Conservation (phyloP, 2,329 filamentous ascomycete species). For the Hirsutella thompsonii region DNA sequence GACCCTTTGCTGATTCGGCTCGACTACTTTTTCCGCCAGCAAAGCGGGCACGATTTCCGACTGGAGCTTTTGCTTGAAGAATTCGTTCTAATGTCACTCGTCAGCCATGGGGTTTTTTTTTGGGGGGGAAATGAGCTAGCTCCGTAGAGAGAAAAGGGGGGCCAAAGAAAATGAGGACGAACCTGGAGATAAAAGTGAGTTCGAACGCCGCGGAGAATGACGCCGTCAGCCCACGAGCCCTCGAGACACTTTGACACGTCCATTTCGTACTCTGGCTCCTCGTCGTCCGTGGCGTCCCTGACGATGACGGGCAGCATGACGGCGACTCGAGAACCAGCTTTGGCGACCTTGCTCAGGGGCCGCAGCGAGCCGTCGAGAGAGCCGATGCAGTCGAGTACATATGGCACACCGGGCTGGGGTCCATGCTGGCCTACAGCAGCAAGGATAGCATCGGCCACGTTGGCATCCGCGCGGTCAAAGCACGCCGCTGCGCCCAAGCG, state of each 20-base stretch:
- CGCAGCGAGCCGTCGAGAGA: constrained; percentile 30
- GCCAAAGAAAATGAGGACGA: constrained; percentile 2
- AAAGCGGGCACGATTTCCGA: constrained; percentile 39
- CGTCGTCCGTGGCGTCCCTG: constrained; percentile 31
- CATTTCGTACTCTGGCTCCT: constrained; percentile 40
- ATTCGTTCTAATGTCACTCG: constrained; percentile 29
- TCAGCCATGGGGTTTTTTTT: too few relatives aligned
- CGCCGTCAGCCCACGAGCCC: constrained; percentile 36
- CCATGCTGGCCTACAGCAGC: constrained; percentile 10
- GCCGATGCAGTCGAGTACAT: constrained; percentile 44
- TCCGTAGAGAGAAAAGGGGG: too few relatives aligned
- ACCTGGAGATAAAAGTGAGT: constrained; percentile 16
- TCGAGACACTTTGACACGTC: constrained; percentile 27
- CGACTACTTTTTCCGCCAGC: constrained; percentile 22
- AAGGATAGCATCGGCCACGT: constrained; percentile 22
- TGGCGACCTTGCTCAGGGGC: constrained; percentile 37
- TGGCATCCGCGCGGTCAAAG: constrained; percentile 31
- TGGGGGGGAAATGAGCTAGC: too few relatives aligned
- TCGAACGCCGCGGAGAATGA: constrained; percentile 37
- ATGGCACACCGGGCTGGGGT: constrained; percentile 19
- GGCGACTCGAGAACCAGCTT: constrained; percentile 36
- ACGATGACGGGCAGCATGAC: constrained; percentile 48
- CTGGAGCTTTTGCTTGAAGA: constrained; percentile 41
- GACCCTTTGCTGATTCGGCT: constrained; percentile 26
- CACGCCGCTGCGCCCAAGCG: constrained; percentile 28